Evolutionary conservation across 148 eudicot species (phyloP), one percentile per base, ranked within the genome.

Genomic region (Dysphania ambrosioides): DNA sequence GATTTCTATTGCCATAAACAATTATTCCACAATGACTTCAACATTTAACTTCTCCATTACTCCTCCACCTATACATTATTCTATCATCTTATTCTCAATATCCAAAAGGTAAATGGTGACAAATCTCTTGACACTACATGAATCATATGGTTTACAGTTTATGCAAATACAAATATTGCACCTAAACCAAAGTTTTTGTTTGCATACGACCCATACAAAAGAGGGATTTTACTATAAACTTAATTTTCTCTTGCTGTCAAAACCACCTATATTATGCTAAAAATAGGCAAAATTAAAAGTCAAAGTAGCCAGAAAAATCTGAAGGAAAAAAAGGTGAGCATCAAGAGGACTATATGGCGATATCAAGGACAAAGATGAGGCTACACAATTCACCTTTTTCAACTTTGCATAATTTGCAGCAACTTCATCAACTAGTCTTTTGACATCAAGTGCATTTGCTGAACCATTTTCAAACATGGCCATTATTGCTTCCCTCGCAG

Each of bases 321-420:
- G 30, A 6, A 70, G 47, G 2, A 42, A 42, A 47, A 3, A 56
- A 71, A 71, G 32, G 23, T n/a, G 19, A 35, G 47, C 15, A 35
- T n/a, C 27, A 32, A 40, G 18, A 31, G 23, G 13, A 24, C 26
- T 36, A 68, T 23, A 72, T 2, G n/a, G n/a, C n/a, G n/a, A n/a
- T n/a, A n/a, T n/a, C 35, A 8, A 63, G 8, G 42, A 59, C 18
- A 29, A 26, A 8, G 70, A 51, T 47, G 51, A 42, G 34, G 32
- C 56, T 13, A 24, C 19, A 23, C 1, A 21, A 55, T n/a, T 34
- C 42, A 90, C 97, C 93, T 90, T 86, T 78, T 76, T 88, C 30
- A 82, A 75, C 85, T 90, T 85, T 24, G 87, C 87, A 70, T 72
- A 80, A 69, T 85, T 87, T 79, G 83, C 87, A 34, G 82, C 75